Conservation (phyloP, 2,329 filamentous ascomycete species). For the Emergomyces orientalis region DNA sequence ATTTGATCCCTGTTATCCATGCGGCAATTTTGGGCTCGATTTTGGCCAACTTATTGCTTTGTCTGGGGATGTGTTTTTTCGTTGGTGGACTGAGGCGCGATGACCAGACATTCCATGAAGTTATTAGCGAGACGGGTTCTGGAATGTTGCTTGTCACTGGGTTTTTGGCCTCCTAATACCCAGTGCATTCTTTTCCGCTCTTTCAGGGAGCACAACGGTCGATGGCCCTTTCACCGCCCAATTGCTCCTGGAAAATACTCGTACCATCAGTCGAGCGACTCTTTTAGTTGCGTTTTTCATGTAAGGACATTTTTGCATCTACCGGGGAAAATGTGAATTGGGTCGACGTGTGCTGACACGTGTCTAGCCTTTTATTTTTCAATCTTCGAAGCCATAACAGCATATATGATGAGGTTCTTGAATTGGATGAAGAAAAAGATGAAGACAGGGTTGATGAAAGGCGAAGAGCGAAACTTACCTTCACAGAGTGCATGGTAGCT, state of each 20-base stretch:
- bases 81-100: constrained; percentile 60
- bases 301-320: constrained; percentile 31
- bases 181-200: constrained; percentile 39
- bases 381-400: constrained; percentile 68
- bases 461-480: constrained; percentile 58
- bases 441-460: constrained; percentile 53
- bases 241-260: constrained; percentile 44
- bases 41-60: constrained; percentile 70
- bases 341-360: neutral
- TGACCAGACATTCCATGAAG: constrained; percentile 61
- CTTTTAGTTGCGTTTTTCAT: constrained; percentile 59
- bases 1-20: constrained; percentile 59
- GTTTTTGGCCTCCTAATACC: constrained; percentile 41
- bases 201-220: constrained; percentile 37
- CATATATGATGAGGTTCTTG: constrained; percentile 65
- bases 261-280: constrained; percentile 61
- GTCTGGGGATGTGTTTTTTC: constrained; percentile 71
- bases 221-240: constrained; percentile 25
- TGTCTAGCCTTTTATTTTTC: constrained; percentile 51
- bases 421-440: constrained; percentile 59
- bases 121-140: constrained; percentile 68
- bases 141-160: constrained; percentile 69
- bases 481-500: constrained; percentile 62
- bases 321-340: neutral
- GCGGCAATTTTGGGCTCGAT: constrained; percentile 78